phyloP scores from a whole-genome alignment of 2,329 filamentous ascomycete genomes.

The Chalaropsis ovoidea region DNA sequence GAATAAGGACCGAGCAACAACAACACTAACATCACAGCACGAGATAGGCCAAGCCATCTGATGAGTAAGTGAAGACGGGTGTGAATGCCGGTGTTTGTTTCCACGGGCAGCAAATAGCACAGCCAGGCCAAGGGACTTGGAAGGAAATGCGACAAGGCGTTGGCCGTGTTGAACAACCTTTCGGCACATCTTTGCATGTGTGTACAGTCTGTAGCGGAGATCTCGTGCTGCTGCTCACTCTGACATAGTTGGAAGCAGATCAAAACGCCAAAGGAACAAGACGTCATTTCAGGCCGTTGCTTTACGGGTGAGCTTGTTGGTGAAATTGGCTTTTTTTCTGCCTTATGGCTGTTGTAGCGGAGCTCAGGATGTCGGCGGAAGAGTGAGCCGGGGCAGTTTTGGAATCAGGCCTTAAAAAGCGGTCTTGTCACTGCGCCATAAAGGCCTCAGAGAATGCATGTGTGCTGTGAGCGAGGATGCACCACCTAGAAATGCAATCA shows the following conservation, averaged over 20 bases:
- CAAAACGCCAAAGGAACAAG: not conserved
- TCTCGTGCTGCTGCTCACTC: not conserved
- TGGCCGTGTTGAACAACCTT: not conserved
- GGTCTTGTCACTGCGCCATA: conserved; percentile 1
- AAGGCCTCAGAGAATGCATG: conserved; percentile 6
- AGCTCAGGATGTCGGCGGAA: not conserved
- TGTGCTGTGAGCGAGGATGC: not conserved
- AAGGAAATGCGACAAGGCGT: not conserved
- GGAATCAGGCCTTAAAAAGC: conserved; percentile 8
- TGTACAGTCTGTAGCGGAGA: not conserved
- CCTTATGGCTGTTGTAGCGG: not conserved
- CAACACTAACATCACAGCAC: conserved; percentile 11
- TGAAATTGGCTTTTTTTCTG: conserved; percentile 6
- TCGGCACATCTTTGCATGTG: not conserved
- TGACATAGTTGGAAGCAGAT: conserved; percentile 4
- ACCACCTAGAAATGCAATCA: not conserved
- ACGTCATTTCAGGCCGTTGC: not conserved
- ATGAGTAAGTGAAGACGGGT: conserved; percentile 2
- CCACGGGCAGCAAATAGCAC: not conserved
- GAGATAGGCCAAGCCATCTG: not conserved
- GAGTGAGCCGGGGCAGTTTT: not conserved
- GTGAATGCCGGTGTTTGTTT: not conserved
- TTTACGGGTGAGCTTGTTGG: not conserved
- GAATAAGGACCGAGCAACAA: conserved; percentile 3
- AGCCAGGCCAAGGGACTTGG: not conserved